Base-by-base conservation (phyloP, 805 yeast genomes). In the Teunomyces stri region DNA sequence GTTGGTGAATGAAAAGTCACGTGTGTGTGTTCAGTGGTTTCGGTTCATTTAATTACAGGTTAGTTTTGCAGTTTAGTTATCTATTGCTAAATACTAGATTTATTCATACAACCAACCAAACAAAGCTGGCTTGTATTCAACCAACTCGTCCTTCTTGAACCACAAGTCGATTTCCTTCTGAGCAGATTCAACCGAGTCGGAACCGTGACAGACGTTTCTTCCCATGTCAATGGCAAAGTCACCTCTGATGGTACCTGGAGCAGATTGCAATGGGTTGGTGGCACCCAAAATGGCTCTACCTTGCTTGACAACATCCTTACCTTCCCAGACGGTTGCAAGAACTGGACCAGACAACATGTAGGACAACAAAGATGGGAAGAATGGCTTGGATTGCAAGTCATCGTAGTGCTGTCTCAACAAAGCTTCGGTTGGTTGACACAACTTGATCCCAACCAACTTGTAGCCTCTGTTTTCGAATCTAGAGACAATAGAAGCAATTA, bases 211-310 rank as follows among this genome's bases (percentile, higher is more conserved):
- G 67, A 94, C 96, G 84, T 94, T 94, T 86, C 99, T 90, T 72
- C 99, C 99, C 83, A 88, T 89, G 78, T 94, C 99, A 65, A 94
- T 78, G 72, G 97, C 99, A 63, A 76, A 94, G 80, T 94, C 99
- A 74, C 96, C 98, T 82, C 99, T 90, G 82, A 94, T 94, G 77
- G 99, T 94, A 75, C 99, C 99, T 75, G 98, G 98, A 60, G 96
- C 92, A 63, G 97, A 88, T 64, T 82, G 84, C 71, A 86, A 81
- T 71, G 99, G 99, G 88, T 94, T 92, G 75, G 99, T 94, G 63
- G 99, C 98, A 78, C 99, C 99, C 66, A 94, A 84, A 72, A 94
- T 85, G 65, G 81, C 85, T 80, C 99, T 87, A 74, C 99, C 99
- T 75, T 89, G 96, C 81, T 92, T 91, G 75, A 94, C 99, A 72